Evolutionary conservation across 1,284 basidiomycete genomes (phyloP).

Genomic region (Sporisorium reilianum): DNA sequence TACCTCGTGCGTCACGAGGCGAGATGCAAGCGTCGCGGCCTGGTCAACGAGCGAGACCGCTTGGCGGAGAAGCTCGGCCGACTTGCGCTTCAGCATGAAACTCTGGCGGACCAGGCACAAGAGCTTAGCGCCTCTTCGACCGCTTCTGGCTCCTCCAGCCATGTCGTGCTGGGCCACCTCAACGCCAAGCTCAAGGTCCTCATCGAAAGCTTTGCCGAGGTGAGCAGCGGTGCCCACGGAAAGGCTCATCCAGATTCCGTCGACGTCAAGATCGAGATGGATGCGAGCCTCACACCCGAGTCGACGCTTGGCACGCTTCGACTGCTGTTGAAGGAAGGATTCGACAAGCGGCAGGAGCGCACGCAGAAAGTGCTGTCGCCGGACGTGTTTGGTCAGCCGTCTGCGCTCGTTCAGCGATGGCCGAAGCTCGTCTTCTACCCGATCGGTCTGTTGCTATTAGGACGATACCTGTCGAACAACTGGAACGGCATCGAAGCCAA

Average conservation of each 20-base stretch:
- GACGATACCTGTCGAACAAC: constrained; percentile 48
- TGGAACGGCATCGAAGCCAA: constrained; percentile 68
- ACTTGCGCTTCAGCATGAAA: constrained; percentile 39
- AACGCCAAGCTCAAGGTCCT: constrained; percentile 43
- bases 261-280: constrained; percentile 41
- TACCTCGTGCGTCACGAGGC: constrained; percentile 57
- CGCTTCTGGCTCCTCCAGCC: background rate
- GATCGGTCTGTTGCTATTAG: constrained; percentile 32
- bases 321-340: constrained; percentile 38
- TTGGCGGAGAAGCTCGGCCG: constrained; percentile 52
- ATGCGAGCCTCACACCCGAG: constrained; percentile 24
- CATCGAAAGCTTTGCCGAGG: constrained; percentile 23
- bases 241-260: background rate
- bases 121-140: constrained; percentile 14
- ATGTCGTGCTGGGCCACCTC: constrained; percentile 33
- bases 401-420: constrained; percentile 53
- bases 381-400: constrained; percentile 46
- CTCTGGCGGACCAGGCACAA: constrained; percentile 28
- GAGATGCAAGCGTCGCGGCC: constrained; percentile 46
- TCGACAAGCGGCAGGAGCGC: constrained; percentile 34
- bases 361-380: constrained; percentile 34
- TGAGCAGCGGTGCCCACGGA: too few species aligned
- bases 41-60: constrained; percentile 45
- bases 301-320: constrained; percentile 37
- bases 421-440: constrained; percentile 61